Evolutionary conservation across 805 yeast genomes (phyloP).

Genomic region (Starmerella stigmatis): DNA sequence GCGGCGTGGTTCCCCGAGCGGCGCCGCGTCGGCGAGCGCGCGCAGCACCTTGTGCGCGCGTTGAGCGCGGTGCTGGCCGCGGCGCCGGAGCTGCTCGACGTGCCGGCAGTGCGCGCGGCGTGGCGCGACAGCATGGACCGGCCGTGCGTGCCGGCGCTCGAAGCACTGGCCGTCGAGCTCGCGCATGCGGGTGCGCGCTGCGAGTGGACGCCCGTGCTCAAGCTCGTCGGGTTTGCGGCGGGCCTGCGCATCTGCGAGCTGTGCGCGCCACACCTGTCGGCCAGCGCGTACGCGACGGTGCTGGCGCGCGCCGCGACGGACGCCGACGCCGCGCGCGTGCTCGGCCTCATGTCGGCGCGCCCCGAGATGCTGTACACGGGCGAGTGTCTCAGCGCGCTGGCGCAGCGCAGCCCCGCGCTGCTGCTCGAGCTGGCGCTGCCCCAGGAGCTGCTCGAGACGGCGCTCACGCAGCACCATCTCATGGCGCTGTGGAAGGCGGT

Average conservation of each 20-base stretch:
- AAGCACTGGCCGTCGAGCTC: conserved; percentile 1
- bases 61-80: conserved; percentile 10
- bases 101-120: background rate
- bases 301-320: conserved; percentile 1
- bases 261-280: background rate
- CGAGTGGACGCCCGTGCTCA: conserved; percentile 12
- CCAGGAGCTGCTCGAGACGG: conserved; percentile 7
- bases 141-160: conserved; percentile 6
- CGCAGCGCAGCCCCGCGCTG: conserved; percentile 7
- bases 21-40: background rate
- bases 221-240: conserved; percentile 2
- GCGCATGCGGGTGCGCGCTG: background rate
- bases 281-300: conserved; percentile 8
- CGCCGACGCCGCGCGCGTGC: background rate
- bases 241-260: background rate
- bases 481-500: conserved; percentile 15
- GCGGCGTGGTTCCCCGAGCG: conserved; percentile 1
- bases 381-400: conserved; percentile 15
- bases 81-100: conserved; percentile 7
- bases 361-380: conserved; percentile 13
- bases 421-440: conserved; percentile 16
- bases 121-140: conserved; percentile 11
- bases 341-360: background rate
- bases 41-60: conserved; percentile 9
- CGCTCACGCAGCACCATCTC: conserved; percentile 9